Evolutionary conservation across 2,329 filamentous ascomycete species (phyloP).

Genomic region (Xylariales sp.): DNA sequence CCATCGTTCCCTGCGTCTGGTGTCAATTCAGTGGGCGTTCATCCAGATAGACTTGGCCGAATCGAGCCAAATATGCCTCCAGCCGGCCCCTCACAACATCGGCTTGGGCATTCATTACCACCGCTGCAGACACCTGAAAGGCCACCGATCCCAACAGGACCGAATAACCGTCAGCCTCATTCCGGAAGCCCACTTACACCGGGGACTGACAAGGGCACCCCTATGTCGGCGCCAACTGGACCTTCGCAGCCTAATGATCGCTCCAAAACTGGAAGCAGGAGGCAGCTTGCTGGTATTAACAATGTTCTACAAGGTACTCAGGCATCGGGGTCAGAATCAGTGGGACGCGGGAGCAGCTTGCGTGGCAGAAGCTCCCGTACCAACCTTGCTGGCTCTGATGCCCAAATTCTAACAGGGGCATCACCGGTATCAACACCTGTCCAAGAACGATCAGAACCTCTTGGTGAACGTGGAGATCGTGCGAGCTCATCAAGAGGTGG

Average conservation of each 20-base stretch:
- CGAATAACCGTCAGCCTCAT: constrained; percentile 18
- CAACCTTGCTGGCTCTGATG: constrained; percentile 48
- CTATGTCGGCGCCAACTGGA: constrained; percentile 26
- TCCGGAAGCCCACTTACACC: constrained; percentile 13
- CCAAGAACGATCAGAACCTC: constrained; percentile 43
- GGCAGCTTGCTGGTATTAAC: constrained; percentile 58
- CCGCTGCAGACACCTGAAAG: constrained; percentile 26
- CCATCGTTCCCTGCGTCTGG: constrained; percentile 16
- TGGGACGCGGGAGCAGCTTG: constrained; percentile 30
- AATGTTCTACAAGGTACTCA: constrained; percentile 47
- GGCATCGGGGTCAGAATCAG: constrained; percentile 25
- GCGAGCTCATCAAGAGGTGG: constrained; percentile 22
- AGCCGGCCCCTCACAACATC: constrained; percentile 16
- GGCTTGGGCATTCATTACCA: constrained; percentile 19
- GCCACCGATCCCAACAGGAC: constrained; percentile 20
- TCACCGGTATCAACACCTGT: constrained; percentile 45
- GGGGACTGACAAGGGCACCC: constrained; percentile 18
- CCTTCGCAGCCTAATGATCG: constrained; percentile 26
- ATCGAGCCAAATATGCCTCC: constrained; percentile 21
- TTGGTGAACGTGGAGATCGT: constrained; percentile 27
- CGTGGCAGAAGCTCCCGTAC: constrained; percentile 33
- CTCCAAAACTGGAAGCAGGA: constrained; percentile 35
- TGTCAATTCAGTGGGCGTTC: constrained; percentile 22
- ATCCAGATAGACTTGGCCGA: constrained; percentile 39
- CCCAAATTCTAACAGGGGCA: constrained; percentile 51